These are phyloP conservation scores for Ceratobasidium sp. DNA, from an alignment of 1,284 basidiomycete genomes.

Conservation along the genomic window DNA sequence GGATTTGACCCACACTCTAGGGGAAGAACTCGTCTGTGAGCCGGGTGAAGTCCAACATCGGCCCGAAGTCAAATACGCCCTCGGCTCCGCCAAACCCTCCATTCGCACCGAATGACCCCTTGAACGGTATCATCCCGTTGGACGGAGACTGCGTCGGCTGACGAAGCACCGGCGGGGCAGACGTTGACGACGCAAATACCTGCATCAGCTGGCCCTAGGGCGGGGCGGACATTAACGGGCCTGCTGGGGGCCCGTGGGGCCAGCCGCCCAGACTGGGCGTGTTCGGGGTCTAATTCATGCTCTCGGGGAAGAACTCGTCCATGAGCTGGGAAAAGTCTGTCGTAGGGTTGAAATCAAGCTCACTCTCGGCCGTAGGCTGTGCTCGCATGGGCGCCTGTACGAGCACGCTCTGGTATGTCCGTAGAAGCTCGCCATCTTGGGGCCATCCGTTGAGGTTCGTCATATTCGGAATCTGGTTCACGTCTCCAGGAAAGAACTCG, in stretches of 20 bases:
- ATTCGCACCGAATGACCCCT: background rate
- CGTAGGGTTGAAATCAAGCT: background rate
- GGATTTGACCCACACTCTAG: conserved; percentile 5
- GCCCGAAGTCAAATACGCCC: conserved; percentile 24
- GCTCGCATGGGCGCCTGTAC: too few relatives aligned
- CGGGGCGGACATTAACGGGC: too few relatives aligned
- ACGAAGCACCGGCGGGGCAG: conserved; percentile 3
- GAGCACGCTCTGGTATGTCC: too few relatives aligned
- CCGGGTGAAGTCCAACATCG: conserved; percentile 11
- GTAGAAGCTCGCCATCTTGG: conserved; percentile 2
- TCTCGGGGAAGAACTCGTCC: background rate
- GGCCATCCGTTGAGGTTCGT: conserved; percentile 32
- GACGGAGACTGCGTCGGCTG: conserved; percentile 36
- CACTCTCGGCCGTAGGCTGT: too few relatives aligned
- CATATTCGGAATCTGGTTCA: conserved; percentile 12
- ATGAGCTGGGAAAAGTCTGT: background rate
- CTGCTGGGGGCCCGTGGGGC: too few relatives aligned
- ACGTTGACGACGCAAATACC: background rate
- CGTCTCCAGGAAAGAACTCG: conserved; percentile 31
- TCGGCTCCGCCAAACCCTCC: background rate
- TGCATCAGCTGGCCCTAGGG: too few relatives aligned
- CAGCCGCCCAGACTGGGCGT: background rate
- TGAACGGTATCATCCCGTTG: conserved; percentile 16
- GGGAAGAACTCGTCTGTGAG: conserved; percentile 39
- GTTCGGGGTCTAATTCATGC: background rate